Evolutionary conservation across 2,329 filamentous ascomycete species (phyloP), one percentile per base, ranked within the genome.

Genomic region (Sarocladium oryzae): DNA sequence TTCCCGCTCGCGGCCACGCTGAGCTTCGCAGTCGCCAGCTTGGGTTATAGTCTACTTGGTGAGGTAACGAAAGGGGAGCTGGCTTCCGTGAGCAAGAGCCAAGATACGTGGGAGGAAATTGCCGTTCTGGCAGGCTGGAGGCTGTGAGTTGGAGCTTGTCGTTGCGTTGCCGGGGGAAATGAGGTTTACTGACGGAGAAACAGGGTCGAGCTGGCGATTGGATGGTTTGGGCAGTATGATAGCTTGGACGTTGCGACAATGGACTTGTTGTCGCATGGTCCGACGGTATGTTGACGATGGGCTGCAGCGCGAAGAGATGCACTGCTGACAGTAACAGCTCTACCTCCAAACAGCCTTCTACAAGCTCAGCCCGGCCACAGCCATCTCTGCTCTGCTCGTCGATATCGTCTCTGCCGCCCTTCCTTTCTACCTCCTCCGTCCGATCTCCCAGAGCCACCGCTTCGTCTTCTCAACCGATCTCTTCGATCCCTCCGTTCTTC

Each of bases 311-410:
- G 28, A 7, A 20, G 30, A 23, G 2, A 49, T 5, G n/a, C 8
- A 41, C 2, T 30, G 11, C 51, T 56, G n/a, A 57, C 51, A 15
- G 18, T 18, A 45, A 15, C 50, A 84, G 81, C 81, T 86, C 55
- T 88, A 87, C 63, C 82, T 96, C 38, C 75, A 95, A 24, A 75
- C 76, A 26, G 82, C 82, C 50, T 96, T 95, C 72, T 96, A 95
- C 76, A 69, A 75, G 32, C 76, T 95, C 57, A 77, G 79, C 23
- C 72, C 79, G 23, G 66, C 72, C 50, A 85, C 86, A 0, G 76
- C 84, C 18, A 61, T 82, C 26, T 71, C 78, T 35, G 81, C 81
- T 32, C 76, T 89, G 49, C 65, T 70, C 30, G 85, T 92, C 60
- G 86, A 91, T 59, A 71, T 87, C 50, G 60, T 84, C 53, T 81